Conservation (phyloP, 805 yeast species). For the Saccharomycopsis capsularis region DNA sequence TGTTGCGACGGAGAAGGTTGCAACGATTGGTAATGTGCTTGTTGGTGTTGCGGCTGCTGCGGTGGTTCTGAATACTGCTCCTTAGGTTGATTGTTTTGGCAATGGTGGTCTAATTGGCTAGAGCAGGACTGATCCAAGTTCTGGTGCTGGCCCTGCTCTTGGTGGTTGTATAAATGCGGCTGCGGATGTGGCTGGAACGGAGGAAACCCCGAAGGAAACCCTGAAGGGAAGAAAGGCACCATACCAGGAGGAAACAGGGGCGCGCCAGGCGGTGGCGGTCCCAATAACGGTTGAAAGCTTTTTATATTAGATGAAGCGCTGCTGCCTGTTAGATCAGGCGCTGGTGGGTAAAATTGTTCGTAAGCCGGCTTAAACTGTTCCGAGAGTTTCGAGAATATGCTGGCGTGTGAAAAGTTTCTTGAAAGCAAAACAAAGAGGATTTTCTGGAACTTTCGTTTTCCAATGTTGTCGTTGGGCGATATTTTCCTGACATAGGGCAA, state of each 20-base stretch:
- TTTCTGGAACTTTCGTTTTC: slow-evolving; percentile 3
- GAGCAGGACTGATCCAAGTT: too few species aligned
- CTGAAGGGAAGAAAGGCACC: too few species aligned
- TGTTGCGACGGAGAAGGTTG: not conserved
- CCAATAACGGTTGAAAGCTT: too few species aligned
- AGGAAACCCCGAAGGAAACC: too few species aligned
- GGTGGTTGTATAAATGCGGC: not conserved
- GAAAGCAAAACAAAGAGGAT: not conserved
- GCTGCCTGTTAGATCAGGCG: too few species aligned
- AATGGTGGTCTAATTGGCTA: too few species aligned
- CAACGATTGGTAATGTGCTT: not conserved
- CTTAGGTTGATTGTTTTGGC: too few species aligned
- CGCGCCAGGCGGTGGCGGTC: too few species aligned
- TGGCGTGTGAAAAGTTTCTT: not conserved
- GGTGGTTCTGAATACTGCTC: too few species aligned
- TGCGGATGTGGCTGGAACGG: not conserved
- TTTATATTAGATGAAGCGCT: too few species aligned
- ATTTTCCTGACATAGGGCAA: slow-evolving; percentile 2
- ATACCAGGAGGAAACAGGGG: too few species aligned
- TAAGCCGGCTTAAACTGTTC: not conserved
- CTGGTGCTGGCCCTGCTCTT: not conserved
- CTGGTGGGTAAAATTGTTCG: too few species aligned
- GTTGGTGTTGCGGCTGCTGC: not conserved
- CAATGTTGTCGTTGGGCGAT: not conserved
- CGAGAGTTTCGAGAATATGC: not conserved